These are phyloP conservation scores for Angophora floribunda DNA, from an alignment of 345 rosid species.

Conservation along the genomic window DNA sequence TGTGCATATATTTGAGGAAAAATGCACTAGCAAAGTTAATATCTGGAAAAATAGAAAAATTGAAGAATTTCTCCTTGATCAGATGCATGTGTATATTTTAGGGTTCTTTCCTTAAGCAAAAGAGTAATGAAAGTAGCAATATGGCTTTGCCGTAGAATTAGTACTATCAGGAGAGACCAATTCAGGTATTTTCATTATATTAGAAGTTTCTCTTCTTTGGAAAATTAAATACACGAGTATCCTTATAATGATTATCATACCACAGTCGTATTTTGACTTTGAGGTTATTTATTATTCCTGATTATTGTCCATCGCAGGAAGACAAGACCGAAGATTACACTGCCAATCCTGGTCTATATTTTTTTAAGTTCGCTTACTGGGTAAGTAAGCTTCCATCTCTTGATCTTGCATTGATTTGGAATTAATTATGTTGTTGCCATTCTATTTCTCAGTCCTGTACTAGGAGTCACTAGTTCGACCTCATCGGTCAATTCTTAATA, in stretches of 20 bases:
- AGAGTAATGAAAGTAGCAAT: not conserved
- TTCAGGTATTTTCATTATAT: not conserved
- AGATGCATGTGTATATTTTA: not conserved
- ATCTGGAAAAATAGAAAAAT: not conserved
- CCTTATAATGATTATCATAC: not conserved
- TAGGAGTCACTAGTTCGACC: not conserved
- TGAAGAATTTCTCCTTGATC: not conserved
- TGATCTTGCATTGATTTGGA: not conserved
- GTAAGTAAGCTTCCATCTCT: slow-evolving; percentile 16
- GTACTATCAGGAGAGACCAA: not conserved
- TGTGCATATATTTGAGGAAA: not conserved
- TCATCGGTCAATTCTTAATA: not conserved
- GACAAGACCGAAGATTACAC: slow-evolving; percentile 65
- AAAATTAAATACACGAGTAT: not conserved
- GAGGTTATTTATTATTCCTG: not conserved
- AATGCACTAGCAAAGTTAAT: not conserved
- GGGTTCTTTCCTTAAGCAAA: not conserved
- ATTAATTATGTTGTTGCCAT: not conserved
- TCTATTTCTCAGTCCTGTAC: not conserved
- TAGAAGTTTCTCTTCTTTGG: not conserved
- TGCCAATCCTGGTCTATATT: slow-evolving; percentile 35
- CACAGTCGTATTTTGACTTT: not conserved
- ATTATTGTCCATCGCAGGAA: slow-evolving; percentile 35
- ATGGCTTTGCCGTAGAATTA: not conserved
- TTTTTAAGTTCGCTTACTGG: slow-evolving; percentile 87